These are phyloP conservation scores for Trypanosoma rangeli DNA, from an alignment of 208 protist species.

Conservation along the genomic window DNA sequence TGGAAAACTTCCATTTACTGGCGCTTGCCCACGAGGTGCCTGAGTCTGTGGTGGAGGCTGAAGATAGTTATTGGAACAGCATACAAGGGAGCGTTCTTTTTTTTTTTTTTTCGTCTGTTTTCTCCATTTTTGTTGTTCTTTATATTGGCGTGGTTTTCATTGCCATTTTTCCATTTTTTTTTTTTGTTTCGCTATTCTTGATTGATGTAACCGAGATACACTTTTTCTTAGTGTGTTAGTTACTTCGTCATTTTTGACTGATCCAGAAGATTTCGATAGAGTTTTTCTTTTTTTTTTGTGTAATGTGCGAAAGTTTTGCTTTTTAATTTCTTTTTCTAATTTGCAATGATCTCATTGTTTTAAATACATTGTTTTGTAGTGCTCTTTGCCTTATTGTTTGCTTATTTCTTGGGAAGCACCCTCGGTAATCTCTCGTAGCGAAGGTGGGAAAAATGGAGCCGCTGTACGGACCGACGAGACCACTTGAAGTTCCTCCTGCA, in stretches of 20 bases:
- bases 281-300: slow-evolving; percentile 20
- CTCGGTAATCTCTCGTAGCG: neutral
- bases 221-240: no score
- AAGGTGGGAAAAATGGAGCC: slow-evolving; percentile 10
- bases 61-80: neutral
- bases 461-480: slow-evolving; percentile 34
- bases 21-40: neutral
- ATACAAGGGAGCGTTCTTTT: neutral
- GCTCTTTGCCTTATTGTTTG: neutral
- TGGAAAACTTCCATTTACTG: neutral
- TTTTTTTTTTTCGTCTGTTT: slow-evolving; percentile 1
- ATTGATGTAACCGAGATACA: no score
- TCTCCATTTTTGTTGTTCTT: neutral
- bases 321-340: slow-evolving; percentile 2
- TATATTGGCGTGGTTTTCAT: neutral
- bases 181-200: neutral
- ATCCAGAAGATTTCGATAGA: no score
- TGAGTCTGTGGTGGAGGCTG: neutral
- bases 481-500: slow-evolving; percentile 24
- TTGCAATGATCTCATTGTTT: slow-evolving; percentile 1
- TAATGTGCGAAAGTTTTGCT: no score
- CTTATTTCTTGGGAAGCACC: neutral
- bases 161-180: slow-evolving; percentile 4
- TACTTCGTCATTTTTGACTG: no score
- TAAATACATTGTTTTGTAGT: slow-evolving; percentile 15